Conservation (phyloP, 345 rosid species). For the Eucalyptus pauciflora region DNA sequence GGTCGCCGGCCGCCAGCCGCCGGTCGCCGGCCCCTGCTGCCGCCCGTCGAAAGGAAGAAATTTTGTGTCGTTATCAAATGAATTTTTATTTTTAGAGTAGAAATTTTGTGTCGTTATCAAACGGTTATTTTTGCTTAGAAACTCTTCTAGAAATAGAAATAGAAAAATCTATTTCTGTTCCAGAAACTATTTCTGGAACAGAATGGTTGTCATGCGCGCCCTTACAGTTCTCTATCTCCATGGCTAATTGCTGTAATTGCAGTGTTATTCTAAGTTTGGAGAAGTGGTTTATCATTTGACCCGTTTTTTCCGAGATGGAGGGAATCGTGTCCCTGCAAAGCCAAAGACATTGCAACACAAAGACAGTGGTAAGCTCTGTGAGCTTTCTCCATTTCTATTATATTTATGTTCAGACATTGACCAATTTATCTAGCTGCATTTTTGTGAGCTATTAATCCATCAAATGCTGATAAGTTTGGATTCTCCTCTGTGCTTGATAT, state of each 20-base stretch:
- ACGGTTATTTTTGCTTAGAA: too few species aligned
- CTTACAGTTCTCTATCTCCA: background rate
- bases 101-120: too few species aligned
- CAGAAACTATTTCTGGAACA: too few species aligned
- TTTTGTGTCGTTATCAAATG: too few species aligned
- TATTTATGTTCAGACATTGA: background rate
- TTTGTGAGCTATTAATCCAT: background rate
- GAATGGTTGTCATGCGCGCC: too few species aligned
- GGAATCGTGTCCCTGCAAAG: constrained; percentile 12
- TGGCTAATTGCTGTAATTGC: constrained; percentile 13
- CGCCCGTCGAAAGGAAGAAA: too few species aligned
- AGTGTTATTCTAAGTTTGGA: constrained; percentile 79
- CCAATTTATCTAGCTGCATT: background rate
- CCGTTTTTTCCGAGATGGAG: constrained; percentile 73
- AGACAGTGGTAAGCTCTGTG: constrained; percentile 28
- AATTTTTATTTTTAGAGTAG: too few species aligned
- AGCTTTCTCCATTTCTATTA: background rate
- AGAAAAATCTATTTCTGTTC: too few species aligned
- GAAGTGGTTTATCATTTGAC: constrained; percentile 73
- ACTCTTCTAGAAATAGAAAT: too few species aligned
- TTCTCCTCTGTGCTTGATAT: background rate
- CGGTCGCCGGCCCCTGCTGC: too few species aligned
- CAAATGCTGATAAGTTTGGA: background rate
- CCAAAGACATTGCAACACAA: constrained; percentile 15
- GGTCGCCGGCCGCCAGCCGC: too few species aligned